phyloP scores from a whole-genome alignment of 2,329 filamentous ascomycete genomes.

The Fusarium redolens region DNA sequence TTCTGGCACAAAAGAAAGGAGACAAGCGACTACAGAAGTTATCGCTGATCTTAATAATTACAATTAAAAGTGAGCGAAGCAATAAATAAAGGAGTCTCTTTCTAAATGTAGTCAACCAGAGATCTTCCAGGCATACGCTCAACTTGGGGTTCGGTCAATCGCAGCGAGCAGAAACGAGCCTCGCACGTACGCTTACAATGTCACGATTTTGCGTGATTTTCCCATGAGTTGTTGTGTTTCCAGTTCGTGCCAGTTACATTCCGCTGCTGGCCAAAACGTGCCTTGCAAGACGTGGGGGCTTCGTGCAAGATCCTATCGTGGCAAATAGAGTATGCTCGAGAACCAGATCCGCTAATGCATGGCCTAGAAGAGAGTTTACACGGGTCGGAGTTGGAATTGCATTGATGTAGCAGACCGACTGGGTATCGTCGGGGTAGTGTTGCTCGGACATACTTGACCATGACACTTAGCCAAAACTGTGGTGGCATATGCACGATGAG shows the following conservation, averaged over 20 bases:
- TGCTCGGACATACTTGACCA: not conserved
- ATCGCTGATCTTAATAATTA: not conserved
- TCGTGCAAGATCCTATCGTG: not conserved
- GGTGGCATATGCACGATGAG: not conserved
- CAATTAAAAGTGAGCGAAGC: too few species aligned
- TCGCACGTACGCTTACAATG: not conserved
- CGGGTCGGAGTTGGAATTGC: not conserved
- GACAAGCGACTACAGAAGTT: not conserved
- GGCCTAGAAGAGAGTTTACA: not conserved
- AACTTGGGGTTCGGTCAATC: not conserved
- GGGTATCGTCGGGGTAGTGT: too few species aligned
- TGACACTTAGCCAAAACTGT: not conserved
- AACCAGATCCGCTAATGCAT: not conserved
- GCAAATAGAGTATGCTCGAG: not conserved
- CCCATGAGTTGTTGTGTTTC: not conserved
- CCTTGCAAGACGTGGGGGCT: not conserved
- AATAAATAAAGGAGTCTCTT: not conserved
- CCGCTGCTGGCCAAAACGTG: not conserved
- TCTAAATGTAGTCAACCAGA: not conserved
- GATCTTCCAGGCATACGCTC: too few species aligned
- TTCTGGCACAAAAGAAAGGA: accelerated
- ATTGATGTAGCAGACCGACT: not conserved
- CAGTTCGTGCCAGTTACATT: not conserved
- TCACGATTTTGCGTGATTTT: not conserved
- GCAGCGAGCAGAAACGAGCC: not conserved